Evolutionary conservation across 148 eudicot species (phyloP), one percentile per base, ranked within the genome.

Genomic region (Mesembryanthemum crystallinum): DNA sequence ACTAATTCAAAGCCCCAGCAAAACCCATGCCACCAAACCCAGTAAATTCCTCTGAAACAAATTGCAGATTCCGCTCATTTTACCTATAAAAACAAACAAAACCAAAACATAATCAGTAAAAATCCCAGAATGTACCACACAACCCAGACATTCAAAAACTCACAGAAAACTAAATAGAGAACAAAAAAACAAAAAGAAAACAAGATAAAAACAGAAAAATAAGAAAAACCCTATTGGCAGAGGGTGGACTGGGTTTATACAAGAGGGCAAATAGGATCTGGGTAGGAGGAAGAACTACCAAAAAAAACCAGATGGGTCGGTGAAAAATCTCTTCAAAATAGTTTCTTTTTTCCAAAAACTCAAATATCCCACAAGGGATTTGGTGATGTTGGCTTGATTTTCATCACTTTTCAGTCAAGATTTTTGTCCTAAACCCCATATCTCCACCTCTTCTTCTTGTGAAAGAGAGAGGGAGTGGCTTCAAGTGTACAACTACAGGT

Each of bases 71-170:
- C 12, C 13, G 30, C 74, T 37, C 45, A 57, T 25, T 3, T 18
- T 18, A 20, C 49, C 33, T 20, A 58, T 20, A 65, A 52, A 17
- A 21, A 52, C 30, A 47, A 64, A 66, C 37, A 42, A 54, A 25
- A 51, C 58, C 61, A 28, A 59, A 72, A 29, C 7, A 55, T n/a
- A 18, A 10, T 78, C 29, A 18, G 28, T 12, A 61, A n/a, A 35
- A 30, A 32, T 62, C 52, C 23, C 21, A 64, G 28, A 71, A 78
- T 78, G 80, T 75, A 55, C 71, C 42, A 57, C 64, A 77, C 71
- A 71, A 77, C 28, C 69, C 65, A 62, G 12, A 70, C 12, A 35
- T 29, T n/a, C n/a, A 54, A 45, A 47, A 60, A 60, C 39, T 27
- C 57, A 28, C 37, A 28, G 11, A 65, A 35, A 65, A 37, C 20